phyloP scores from a whole-genome alignment of 2,329 filamentous ascomycete genomes.

The Xylaria sp. region DNA sequence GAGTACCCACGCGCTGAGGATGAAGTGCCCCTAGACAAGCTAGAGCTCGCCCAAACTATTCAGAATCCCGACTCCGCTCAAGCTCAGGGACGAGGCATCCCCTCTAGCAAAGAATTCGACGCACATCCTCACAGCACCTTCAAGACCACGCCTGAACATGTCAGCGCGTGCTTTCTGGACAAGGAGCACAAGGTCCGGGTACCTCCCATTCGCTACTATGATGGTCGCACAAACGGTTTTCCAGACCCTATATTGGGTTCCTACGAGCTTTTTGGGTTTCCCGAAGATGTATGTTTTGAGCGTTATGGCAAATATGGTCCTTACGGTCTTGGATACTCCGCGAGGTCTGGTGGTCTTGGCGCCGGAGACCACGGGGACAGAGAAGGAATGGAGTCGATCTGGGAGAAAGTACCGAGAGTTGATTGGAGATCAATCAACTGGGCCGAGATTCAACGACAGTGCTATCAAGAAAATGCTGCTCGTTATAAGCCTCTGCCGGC shows the following conservation, averaged over 20 bases:
- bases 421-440: slow-evolving; percentile 83
- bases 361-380: slow-evolving; percentile 86
- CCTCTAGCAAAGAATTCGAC: slow-evolving; percentile 64
- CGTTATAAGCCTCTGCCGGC: slow-evolving; percentile 69
- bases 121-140: slow-evolving; percentile 53
- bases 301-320: slow-evolving; percentile 87
- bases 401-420: slow-evolving; percentile 75
- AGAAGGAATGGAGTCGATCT: slow-evolving; percentile 82
- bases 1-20: slow-evolving; percentile 80
- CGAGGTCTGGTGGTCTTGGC: slow-evolving; percentile 80
- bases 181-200: slow-evolving; percentile 69
- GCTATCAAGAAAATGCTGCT: slow-evolving; percentile 73
- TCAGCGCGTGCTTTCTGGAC: slow-evolving; percentile 84
- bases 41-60: slow-evolving; percentile 50
- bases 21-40: slow-evolving; percentile 60
- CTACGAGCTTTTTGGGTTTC: slow-evolving; percentile 80
- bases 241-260: slow-evolving; percentile 89
- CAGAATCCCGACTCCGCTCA: slow-evolving; percentile 42
- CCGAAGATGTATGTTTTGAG: slow-evolving; percentile 92
- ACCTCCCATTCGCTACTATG: slow-evolving; percentile 77
- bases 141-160: slow-evolving; percentile 56
- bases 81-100: slow-evolving; percentile 47
- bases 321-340: slow-evolving; percentile 89
- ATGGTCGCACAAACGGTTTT: slow-evolving; percentile 83
- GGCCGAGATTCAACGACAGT: slow-evolving; percentile 80